phyloP scores from a whole-genome alignment of 1,139 yeast genomes.

The Hansenula lynferdii region DNA sequence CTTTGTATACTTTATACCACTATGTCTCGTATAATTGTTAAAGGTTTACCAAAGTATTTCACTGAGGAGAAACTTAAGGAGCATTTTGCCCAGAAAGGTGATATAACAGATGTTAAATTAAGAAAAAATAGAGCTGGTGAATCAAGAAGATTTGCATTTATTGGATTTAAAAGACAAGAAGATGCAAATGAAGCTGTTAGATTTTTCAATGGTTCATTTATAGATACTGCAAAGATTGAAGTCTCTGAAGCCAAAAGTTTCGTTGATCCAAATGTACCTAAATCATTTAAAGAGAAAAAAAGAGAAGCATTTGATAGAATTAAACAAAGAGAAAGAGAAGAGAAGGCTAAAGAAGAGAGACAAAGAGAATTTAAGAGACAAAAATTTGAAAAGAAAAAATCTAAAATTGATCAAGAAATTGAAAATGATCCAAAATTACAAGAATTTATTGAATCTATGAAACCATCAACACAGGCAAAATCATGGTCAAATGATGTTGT shows the following conservation, averaged over 20 bases:
- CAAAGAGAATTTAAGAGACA: conserved; percentile 26
- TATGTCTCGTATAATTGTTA: conserved; percentile 95
- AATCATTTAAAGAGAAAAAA: conserved; percentile 61
- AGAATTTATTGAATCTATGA: conserved; percentile 82
- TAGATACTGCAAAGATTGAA: conserved; percentile 75
- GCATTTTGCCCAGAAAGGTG: conserved; percentile 56
- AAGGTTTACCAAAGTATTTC: conserved; percentile 79
- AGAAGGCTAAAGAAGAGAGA: conserved; percentile 38
- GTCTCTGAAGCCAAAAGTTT: conserved; percentile 84
- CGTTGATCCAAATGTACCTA: conserved; percentile 78
- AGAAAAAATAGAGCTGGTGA: conserved; percentile 79
- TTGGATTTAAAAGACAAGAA: conserved; percentile 68
- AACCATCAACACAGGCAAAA: conserved; percentile 48
- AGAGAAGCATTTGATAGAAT: conserved; percentile 51
- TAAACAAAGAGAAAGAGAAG: conserved; percentile 48
- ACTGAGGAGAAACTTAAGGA: conserved; percentile 70
- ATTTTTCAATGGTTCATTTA: conserved; percentile 72
- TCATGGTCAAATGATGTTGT: conserved; percentile 62
- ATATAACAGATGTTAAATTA: conserved; percentile 83
- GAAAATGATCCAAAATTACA: conserved; percentile 61
- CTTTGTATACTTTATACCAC: background rate
- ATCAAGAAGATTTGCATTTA: conserved; percentile 88
- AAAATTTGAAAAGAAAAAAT: conserved; percentile 22
- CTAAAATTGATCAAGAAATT: conserved; percentile 50
- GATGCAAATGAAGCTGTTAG: conserved; percentile 80